Base-by-base conservation (phyloP, 2,329 filamentous ascomycete species). In the Penicillium sp. region DNA sequence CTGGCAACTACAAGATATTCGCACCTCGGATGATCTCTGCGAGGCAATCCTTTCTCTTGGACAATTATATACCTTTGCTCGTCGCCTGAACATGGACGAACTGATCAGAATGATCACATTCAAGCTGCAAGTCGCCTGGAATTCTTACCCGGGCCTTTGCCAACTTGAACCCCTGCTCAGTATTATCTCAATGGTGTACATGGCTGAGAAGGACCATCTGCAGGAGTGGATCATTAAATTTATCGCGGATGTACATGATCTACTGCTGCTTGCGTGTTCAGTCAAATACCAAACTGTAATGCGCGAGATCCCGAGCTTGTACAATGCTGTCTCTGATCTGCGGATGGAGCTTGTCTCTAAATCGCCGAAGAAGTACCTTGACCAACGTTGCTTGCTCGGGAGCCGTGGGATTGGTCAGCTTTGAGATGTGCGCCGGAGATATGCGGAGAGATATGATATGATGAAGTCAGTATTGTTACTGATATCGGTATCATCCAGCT, bases 111-210 rank as follows among this genome's bases (percentile, higher is more conserved):
- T 52, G 10, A 57, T 60, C 10, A 41, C 62, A 0, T 27, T 54
- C 22, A 67, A 68, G 33, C 53, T 68, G 1, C 64, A 67, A 29
- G 52, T 57, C 4, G 54, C 58, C 13, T 68, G 65, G 65, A 68
- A 68, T 16, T 64, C 55, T 0, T 66, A 65, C 37, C 54, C 55
- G 0, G 61, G 60, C 4, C 16, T 64, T 2, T 50, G 31, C 11
- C 63, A 64, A 16, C 52, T 62, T 21, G 43, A 46, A 4, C 54
- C 58, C 0, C 11, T 67, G 1, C 51, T 66, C 1, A 44, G 55
- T 3, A 33, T 63, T 11, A 39, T 56, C 3, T 9, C 2, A 0
- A 14, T 56, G 21, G 56, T 41, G 1, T 63, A 56, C n/a, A 26
- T 31, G 14, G 39, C 8, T 11, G n/a, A 39, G 1, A 46, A 45